Base-by-base conservation (phyloP, 163 green algal species). In the Prototheca cutis region DNA sequence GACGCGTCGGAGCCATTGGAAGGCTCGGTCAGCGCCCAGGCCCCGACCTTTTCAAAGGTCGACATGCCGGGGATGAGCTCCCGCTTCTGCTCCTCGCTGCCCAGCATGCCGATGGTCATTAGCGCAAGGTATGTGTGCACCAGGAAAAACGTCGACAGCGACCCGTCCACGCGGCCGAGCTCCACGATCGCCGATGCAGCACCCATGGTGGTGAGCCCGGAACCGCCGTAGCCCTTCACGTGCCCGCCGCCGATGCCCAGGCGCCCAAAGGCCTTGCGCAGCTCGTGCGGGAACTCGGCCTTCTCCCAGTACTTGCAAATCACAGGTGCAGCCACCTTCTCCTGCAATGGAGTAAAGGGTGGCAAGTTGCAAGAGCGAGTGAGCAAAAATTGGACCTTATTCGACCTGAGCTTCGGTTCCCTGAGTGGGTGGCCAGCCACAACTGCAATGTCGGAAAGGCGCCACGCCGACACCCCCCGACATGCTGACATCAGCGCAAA, bases 1-100 rank as follows among this genome's bases (percentile, higher is more conserved):
- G 76, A 78, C n/a, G 90, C 90, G 65, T 97, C 90, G 23, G 70
- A 87, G 34, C 90, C 90, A 58, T 96, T 87, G 61, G 63, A 78
- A 2, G 90, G 90, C 77, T 97, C 90, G 2, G 90, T 97, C 10
- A 97, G 79, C n/a, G 76, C 85, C 89, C 89, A 96, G 58, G 80
- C 89, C 31, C 78, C 84, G 4, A 85, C 73, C 34, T 72, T 67
- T 23, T 74, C 75, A 55, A 87, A 77, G 27, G 24, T 61, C 25
- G 78, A 81, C 81, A 96, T 82, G 45, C 63, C 55, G 6, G 87
- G 85, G 33, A 95, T 73, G 53, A 90, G 68, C 59, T 85, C 75
- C 53, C 63, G 56, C 74, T 94, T 93, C 78, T 96, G 89, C 60
- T 84, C 76, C 69, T 94, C 87, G 29, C 68, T 85, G 39, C 89